A percentile compares a stretch with the other conserved stretches of the same genome.
Evolutionary conservation across 139 green algal species (phyloP).

Genomic region (Pleodorina starrii): DNA sequence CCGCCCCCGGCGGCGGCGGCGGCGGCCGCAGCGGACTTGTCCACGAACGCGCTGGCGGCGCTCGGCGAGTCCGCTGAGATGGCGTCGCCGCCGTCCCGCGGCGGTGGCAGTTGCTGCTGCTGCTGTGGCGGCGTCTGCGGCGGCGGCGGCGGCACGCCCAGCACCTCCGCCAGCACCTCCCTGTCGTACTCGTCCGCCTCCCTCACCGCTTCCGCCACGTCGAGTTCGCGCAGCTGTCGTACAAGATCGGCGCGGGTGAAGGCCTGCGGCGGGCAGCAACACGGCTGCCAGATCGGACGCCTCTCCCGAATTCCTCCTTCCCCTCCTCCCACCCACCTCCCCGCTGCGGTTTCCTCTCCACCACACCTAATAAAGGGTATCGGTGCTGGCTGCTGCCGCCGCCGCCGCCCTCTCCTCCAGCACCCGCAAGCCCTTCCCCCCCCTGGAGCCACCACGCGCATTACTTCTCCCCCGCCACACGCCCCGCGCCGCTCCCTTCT

Average conservation of each 20-base stretch:
- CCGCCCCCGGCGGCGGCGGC: neutral
- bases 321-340: neutral
- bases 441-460: too few relatives aligned
- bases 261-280: constrained; percentile 22
- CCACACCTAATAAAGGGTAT: too few relatives aligned
- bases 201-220: constrained; percentile 2
- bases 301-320: neutral
- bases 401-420: too few relatives aligned
- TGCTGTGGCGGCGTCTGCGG: neutral
- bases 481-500: too few relatives aligned
- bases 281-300: too few relatives aligned
- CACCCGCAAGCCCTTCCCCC: too few relatives aligned
- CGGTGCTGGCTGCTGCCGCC: too few relatives aligned
- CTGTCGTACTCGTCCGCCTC: neutral
- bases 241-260: constrained; percentile 23
- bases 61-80: neutral
- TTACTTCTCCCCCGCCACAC: too few relatives aligned
- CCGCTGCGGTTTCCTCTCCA: too few relatives aligned
- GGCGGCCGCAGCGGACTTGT: neutral
- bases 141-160: constrained; percentile 18
- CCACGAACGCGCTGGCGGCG: neutral
- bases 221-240: constrained; percentile 37
- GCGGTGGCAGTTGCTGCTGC: neutral
- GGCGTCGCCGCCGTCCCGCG: neutral
- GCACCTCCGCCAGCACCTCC: constrained; percentile 5